Base-by-base conservation (phyloP, 2,329 filamentous ascomycete genomes). In the Colletotrichum musicola region DNA sequence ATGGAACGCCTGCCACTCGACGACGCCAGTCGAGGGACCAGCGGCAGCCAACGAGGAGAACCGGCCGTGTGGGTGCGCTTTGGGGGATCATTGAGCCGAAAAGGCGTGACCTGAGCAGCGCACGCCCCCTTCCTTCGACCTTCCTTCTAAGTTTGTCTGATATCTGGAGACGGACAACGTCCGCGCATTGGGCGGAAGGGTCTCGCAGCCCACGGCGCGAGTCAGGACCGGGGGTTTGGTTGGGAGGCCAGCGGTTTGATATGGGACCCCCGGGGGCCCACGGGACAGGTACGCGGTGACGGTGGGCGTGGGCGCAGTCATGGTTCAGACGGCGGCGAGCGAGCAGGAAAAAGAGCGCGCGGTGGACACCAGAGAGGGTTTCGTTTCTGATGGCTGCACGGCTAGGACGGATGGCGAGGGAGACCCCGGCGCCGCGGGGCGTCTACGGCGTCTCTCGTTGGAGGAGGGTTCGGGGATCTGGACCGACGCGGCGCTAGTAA, bases 71-170 rank as follows among this genome's bases (percentile, higher is more conserved):
- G 65, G 54, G 49, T 38, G 50, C 47, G 47, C 14, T 30, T 60
- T 64, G 65, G 61, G 61, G 22, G 55, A 60, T 65, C 54, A 60
- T 68, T 60, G 49, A 18, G 60, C 65, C 65, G 65, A 65, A 18
- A 49, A 49, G 49, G 62, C 42, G 61, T 55, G 55, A 27, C 42
- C 46, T 7, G 54, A 27, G 47, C 42, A 9, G 25, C 25, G 18
- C 47, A 49, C n/a, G 16, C 51, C 35, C 47, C 61, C 53, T 35
- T 35, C 47, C 20, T 49, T 25, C 44, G 30, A 13, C 46, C 53
- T 56, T 50, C 10, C 53, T 50, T n/a, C n/a, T 27, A 18, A 30
- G 30, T 40, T 12, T 35, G 30, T 35, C 4, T 30, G 16, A 7
- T 63, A 49, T 55, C 20, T 59, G 46, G 13, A 59, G 40, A 51